These are phyloP conservation scores for Zea mays DNA, from an alignment of 176 grass and related monocot species.

Conservation along the genomic window DNA sequence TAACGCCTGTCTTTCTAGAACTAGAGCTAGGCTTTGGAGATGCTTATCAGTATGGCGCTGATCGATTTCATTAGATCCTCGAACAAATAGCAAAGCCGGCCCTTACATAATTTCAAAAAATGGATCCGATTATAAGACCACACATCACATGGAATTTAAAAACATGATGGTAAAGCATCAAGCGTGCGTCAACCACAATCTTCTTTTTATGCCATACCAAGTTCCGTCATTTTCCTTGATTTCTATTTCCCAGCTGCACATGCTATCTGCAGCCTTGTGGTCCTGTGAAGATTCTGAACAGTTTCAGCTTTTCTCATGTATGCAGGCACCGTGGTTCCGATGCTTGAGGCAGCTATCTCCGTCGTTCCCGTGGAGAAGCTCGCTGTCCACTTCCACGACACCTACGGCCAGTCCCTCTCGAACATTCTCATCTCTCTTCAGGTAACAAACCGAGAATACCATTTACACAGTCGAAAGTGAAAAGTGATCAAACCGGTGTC, in stretches of 20 bases:
- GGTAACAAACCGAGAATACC: slow-evolving; percentile 32
- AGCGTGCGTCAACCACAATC: neutral
- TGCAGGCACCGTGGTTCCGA: slow-evolving; percentile 67
- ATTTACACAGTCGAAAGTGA: neutral
- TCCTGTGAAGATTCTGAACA: neutral
- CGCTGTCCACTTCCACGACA: slow-evolving; percentile 97
- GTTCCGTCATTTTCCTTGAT: neutral
- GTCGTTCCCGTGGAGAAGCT: slow-evolving; percentile 77
- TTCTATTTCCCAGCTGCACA: neutral
- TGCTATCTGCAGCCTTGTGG: neutral
- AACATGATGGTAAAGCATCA: neutral
- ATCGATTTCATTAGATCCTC: neutral
- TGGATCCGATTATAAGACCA: neutral
- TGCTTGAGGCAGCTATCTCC: slow-evolving; percentile 79
- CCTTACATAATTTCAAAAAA: neutral
- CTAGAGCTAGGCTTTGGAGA: slow-evolving; percentile 2
- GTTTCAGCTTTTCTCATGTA: neutral
- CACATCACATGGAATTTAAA: no score
- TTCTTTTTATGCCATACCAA: neutral
- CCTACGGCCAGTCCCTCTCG: slow-evolving; percentile 85
- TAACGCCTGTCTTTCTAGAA: neutral
- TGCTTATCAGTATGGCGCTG: neutral
- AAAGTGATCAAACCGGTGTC: neutral
- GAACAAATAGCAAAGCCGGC: neutral
- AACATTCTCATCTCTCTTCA: slow-evolving; percentile 91